A percentile compares a stretch with the other conserved stretches of the same genome.
phyloP scores from a whole-genome alignment of 2,329 filamentous ascomycete species.

The Fusarium cyanostomum region DNA sequence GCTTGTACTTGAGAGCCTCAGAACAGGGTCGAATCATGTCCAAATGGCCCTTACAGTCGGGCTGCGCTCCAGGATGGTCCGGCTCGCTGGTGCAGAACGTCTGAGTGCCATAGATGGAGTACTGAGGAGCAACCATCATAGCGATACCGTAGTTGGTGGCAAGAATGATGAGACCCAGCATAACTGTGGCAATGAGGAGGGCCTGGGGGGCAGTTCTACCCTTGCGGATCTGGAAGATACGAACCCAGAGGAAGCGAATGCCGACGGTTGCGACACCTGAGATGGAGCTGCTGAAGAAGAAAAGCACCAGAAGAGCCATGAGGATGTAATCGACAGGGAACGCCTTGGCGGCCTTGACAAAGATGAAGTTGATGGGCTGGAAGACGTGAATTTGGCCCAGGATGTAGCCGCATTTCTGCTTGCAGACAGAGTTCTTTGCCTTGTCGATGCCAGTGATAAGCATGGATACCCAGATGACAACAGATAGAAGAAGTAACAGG shows the following conservation, averaged over 20 bases:
- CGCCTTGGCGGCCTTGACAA: conserved; percentile 77
- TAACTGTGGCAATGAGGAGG: conserved; percentile 86
- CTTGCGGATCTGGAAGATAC: conserved; percentile 88
- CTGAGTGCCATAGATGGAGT: conserved; percentile 92
- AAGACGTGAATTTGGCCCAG: conserved; percentile 88
- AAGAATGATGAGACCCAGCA: conserved; percentile 88
- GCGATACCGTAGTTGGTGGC: conserved; percentile 93
- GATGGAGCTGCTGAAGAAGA: conserved; percentile 90
- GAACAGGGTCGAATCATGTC: conserved; percentile 84
- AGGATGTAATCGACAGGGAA: conserved; percentile 95
- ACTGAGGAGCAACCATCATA: conserved; percentile 95
- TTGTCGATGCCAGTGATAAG: conserved; percentile 96
- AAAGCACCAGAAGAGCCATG: conserved; percentile 82
- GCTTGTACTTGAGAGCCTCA: conserved; percentile 74
- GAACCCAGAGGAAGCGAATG: conserved; percentile 96
- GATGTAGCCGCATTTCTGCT: conserved; percentile 89
- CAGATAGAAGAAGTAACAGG: conserved; percentile 75
- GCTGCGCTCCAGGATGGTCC: conserved; percentile 68
- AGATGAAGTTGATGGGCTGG: conserved; percentile 91
- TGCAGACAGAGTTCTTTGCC: conserved; percentile 93
- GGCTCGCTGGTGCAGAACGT: conserved; percentile 86
- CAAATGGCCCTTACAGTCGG: conserved; percentile 77
- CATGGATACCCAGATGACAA: conserved; percentile 90
- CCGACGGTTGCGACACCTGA: conserved; percentile 86
- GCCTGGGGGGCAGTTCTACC: conserved; percentile 92